Percentiles rank a stretch among this genome's conserved stretches.
phyloP scores from a whole-genome alignment of 1,284 basidiomycete genomes.

The Trichosporon inkin region DNA sequence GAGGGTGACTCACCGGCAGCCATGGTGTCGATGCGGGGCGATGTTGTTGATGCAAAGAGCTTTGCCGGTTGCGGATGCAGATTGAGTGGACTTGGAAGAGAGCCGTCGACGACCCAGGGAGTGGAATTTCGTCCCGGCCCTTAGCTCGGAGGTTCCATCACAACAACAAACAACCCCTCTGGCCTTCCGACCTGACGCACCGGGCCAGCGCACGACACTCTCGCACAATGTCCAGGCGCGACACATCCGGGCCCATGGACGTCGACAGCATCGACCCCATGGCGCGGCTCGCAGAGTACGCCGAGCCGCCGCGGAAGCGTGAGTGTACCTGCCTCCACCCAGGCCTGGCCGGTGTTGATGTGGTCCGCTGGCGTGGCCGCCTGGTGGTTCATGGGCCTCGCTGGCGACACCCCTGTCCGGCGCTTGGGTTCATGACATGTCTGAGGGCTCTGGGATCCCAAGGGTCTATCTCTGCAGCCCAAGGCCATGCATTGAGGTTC shows the following conservation, averaged over 20 bases:
- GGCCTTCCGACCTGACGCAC: not conserved
- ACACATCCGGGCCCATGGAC: constrained; percentile 44
- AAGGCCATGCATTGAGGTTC: not conserved
- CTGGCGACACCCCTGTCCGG: not conserved
- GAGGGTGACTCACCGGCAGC: constrained; percentile 3
- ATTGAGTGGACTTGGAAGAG: not conserved
- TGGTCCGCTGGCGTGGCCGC: not conserved
- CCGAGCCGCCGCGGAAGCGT: constrained; percentile 45
- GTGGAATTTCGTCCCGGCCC: constrained; percentile 2
- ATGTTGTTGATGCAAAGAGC: constrained; percentile 2
- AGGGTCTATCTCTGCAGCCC: not conserved
- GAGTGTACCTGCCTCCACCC: constrained; percentile 15
- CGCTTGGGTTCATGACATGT: not conserved
- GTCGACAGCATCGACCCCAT: constrained; percentile 31
- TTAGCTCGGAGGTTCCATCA: not conserved
- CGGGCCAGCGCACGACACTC: not conserved
- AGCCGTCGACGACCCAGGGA: not conserved
- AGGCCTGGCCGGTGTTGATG: not conserved
- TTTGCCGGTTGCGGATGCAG: not conserved
- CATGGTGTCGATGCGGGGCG: not conserved
- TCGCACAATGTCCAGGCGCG: constrained; percentile 22
- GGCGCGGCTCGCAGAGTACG: constrained; percentile 32
- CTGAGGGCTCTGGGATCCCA: not conserved
- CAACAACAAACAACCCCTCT: constrained; percentile 3
- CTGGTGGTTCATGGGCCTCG: not conserved